These are phyloP conservation scores for Populus tomentosa DNA, from an alignment of 441 rosid genomes.

Conservation along the genomic window DNA sequence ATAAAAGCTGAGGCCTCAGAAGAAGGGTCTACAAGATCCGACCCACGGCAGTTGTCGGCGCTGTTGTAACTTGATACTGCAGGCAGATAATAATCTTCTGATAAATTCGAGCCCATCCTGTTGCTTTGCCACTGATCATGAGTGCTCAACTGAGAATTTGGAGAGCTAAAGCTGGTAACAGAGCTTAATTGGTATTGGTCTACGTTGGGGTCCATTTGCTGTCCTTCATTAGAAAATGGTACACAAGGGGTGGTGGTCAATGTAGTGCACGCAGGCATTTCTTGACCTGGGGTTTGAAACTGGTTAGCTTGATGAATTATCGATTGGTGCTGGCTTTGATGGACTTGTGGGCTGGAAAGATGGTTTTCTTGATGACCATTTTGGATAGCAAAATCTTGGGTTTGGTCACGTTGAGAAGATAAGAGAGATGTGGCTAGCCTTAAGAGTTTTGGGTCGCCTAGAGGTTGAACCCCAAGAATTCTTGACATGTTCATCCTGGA, in stretches of 20 bases:
- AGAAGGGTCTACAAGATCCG: slow-evolving; percentile 26
- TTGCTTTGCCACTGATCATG: slow-evolving; percentile 22
- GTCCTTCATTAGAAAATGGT: slow-evolving; percentile 28
- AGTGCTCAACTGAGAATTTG: slow-evolving; percentile 12
- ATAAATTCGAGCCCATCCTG: slow-evolving; percentile 17
- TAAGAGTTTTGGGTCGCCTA: slow-evolving; percentile 52
- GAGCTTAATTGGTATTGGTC: slow-evolving; percentile 27
- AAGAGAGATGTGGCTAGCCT: slow-evolving; percentile 48
- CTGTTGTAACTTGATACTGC: slow-evolving; percentile 9
- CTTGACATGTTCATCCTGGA: slow-evolving; percentile 44
- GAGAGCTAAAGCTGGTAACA: slow-evolving; percentile 13
- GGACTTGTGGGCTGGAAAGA: slow-evolving; percentile 20
- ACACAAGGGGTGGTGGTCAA: slow-evolving; percentile 22
- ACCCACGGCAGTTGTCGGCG: slow-evolving; percentile 6
- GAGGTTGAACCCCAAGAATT: slow-evolving; percentile 39
- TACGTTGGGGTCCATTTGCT: slow-evolving; percentile 16
- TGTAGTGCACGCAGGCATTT: slow-evolving; percentile 25
- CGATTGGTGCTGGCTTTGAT: slow-evolving; percentile 28
- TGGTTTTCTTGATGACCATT: slow-evolving; percentile 33
- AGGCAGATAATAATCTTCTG: slow-evolving; percentile 28
- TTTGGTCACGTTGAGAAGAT: slow-evolving; percentile 38
- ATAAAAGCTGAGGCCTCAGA: slow-evolving; percentile 28
- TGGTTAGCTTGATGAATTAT: slow-evolving; percentile 23
- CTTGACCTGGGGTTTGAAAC: slow-evolving; percentile 30
- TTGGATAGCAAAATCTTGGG: slow-evolving; percentile 23